phyloP scores from a whole-genome alignment of 2,329 filamentous ascomycete genomes.

The Phyllosticta citrichinensis region DNA sequence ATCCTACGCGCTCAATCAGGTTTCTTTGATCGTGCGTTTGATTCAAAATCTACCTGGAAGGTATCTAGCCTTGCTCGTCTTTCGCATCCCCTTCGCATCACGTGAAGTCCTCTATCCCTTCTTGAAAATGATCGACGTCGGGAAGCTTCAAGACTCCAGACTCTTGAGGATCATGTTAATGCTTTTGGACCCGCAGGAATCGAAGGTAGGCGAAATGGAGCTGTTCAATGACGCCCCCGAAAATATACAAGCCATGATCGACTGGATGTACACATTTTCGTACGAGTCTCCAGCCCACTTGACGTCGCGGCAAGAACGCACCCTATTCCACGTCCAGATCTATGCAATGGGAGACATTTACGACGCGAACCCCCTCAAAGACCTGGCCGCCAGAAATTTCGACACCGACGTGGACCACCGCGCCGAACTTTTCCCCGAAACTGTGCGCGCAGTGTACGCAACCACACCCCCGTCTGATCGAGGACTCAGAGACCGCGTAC shows the following conservation, averaged over 20 bases:
- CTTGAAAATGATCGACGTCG: neutral
- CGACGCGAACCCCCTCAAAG: neutral
- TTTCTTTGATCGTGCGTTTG: conserved; percentile 4
- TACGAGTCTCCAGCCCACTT: neutral
- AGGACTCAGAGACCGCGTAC: conserved; percentile 28
- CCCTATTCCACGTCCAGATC: conserved; percentile 8
- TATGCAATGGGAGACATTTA: conserved; percentile 9
- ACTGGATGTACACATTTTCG: conserved; percentile 6
- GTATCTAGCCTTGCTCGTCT: neutral
- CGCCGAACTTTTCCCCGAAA: conserved; percentile 20
- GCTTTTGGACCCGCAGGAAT: conserved; percentile 1
- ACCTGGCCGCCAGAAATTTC: conserved; percentile 1
- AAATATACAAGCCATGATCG: conserved; percentile 3
- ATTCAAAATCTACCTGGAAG: conserved; percentile 6
- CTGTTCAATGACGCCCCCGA: conserved; percentile 2
- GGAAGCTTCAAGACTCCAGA: neutral
- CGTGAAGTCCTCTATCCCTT: neutral
- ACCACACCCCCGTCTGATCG: conserved; percentile 31
- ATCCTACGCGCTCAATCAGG: conserved; percentile 4
- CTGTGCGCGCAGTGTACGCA: conserved; percentile 30
- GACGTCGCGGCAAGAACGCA: neutral
- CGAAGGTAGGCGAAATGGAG: conserved; percentile 3
- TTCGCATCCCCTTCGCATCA: neutral
- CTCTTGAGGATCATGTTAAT: neutral
- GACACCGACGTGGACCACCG: neutral